A percentile compares a stretch with the other conserved stretches of the same genome.
Conservation (phyloP, 2,329 filamentous ascomycete species). For the Penicillium polonicum region DNA sequence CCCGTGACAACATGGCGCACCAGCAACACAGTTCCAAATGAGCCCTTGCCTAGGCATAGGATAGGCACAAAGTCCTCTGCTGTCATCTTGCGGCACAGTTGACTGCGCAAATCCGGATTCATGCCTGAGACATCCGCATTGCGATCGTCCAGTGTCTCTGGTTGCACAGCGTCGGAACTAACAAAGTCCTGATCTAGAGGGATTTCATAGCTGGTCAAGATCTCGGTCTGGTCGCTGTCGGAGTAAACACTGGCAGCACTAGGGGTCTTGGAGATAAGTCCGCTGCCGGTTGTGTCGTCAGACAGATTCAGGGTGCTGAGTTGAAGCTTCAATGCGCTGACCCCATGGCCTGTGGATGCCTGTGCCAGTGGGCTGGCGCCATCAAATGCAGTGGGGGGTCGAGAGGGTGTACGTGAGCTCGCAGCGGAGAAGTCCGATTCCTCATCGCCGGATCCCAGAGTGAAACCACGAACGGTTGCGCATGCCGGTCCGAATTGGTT, state of each 20-base stretch:
- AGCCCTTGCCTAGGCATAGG: constrained; percentile 91
- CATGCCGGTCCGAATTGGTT: constrained; percentile 32
- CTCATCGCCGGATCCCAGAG: constrained; percentile 45
- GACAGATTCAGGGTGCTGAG: constrained; percentile 74
- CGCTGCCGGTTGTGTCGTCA: constrained; percentile 56
- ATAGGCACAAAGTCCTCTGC: constrained; percentile 86
- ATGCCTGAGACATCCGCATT: constrained; percentile 40
- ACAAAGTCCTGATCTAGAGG: constrained; percentile 81
- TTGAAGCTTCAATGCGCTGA: constrained; percentile 78
- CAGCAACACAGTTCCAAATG: constrained; percentile 90
- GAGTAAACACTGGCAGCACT: constrained; percentile 62
- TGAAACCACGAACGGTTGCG: constrained; percentile 47
- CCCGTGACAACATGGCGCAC: constrained; percentile 88
- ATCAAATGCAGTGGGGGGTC: constrained; percentile 17
- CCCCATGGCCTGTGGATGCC: constrained; percentile 62
- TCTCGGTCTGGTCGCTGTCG: constrained; percentile 65
- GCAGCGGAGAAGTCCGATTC: constrained; percentile 46
- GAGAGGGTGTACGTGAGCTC: constrained; percentile 29
- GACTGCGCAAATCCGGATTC: constrained; percentile 54
- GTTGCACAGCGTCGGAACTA: constrained; percentile 54
- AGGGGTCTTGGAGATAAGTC: constrained; percentile 44
- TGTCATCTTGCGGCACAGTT: constrained; percentile 76
- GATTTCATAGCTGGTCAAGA: constrained; percentile 80
- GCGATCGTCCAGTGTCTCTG: constrained; percentile 36
- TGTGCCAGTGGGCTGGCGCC: constrained; percentile 50